Percentiles rank a stretch among this genome's conserved stretches.
Evolutionary conservation across 83 land plant species (phyloP).

Genomic region (Larix sibirica): DNA sequence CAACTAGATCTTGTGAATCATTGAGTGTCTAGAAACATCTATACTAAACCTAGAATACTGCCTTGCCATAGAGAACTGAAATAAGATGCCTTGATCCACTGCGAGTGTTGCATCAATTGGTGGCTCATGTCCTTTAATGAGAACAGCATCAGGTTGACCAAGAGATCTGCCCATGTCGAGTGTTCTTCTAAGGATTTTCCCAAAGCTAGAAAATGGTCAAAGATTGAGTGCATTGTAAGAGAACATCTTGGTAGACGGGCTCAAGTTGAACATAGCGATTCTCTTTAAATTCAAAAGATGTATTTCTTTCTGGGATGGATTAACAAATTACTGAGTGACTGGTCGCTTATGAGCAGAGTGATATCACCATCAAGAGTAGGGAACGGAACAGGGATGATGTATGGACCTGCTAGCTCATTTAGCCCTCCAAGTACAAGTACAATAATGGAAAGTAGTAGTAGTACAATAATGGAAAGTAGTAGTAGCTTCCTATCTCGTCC

Average conservation of each 20-base stretch:
- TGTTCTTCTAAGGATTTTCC: slow-evolving; percentile 25
- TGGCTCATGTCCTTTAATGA: slow-evolving; percentile 55
- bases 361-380: slow-evolving; percentile 59
- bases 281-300: not conserved
- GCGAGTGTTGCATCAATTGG: slow-evolving; percentile 21
- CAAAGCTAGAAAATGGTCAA: not conserved
- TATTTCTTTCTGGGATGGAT: not conserved
- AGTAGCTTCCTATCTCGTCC: too few species aligned
- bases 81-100: slow-evolving; percentile 28
- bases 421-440: too few species aligned
- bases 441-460: too few species aligned
- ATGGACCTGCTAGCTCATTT: too few species aligned
- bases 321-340: slow-evolving; percentile 45
- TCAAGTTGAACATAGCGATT: not conserved
- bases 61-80: too few species aligned
- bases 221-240: not conserved
- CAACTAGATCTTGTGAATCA: too few species aligned
- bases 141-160: slow-evolving; percentile 53
- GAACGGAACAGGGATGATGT: slow-evolving; percentile 9
- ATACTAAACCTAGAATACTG: too few species aligned
- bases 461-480: too few species aligned
- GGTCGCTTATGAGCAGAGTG: slow-evolving; percentile 59
- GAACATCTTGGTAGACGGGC: not conserved
- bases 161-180: slow-evolving; percentile 44
- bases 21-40: too few species aligned